Base-by-base conservation (phyloP, 805 yeast species). In the Sungouiella thailandica region DNA sequence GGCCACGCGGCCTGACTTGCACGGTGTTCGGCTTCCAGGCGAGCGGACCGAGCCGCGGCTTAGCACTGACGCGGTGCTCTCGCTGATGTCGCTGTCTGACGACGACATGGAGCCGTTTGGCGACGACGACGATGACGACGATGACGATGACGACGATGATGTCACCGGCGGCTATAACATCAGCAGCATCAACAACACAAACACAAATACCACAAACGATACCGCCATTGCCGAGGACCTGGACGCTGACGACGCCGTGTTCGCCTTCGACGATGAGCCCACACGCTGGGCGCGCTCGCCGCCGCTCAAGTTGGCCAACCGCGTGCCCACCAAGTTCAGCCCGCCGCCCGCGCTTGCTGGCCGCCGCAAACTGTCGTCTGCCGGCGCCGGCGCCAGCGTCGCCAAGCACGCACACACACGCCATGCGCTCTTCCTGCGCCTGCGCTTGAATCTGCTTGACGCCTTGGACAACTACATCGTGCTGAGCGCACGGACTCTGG, bases 1-100 rank as follows among this genome's bases (percentile, higher is more conserved):
- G 14, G 68, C 64, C 46, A 54, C 65, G 18, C 53, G 55, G 25
- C 52, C 62, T 12, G 75, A 70, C 44, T 51, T 63, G 34, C 79
- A 74, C 52, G 62, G 60, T 42, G 46, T 69, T 16, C 68, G 61
- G 38, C 50, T 74, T 10, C 81, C 81, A 39, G 46, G 52, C 25
- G 70, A 61, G 40, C 20, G 33, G 16, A 24, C 40, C 30, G 37
- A 31, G 20, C n/a, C n/a, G n/a, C n/a, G n/a, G n/a, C 24, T 16
- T 15, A 35, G 29, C 28, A 34, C 50, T 4, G 42, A 46, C 20
- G 61, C 60, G 5, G 47, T 54, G 17, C 55, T 47, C 18, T 68
- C 60, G 39, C 51, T 61, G 6, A 67, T 59, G 38, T 58, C 37
- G 41, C 60, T 55, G 36, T 37, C 46, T 16, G 57, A 52, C 4